These are phyloP conservation scores for Plasmopara viticola DNA, from an alignment of 352 stramenopile species.

Conservation along the genomic window DNA sequence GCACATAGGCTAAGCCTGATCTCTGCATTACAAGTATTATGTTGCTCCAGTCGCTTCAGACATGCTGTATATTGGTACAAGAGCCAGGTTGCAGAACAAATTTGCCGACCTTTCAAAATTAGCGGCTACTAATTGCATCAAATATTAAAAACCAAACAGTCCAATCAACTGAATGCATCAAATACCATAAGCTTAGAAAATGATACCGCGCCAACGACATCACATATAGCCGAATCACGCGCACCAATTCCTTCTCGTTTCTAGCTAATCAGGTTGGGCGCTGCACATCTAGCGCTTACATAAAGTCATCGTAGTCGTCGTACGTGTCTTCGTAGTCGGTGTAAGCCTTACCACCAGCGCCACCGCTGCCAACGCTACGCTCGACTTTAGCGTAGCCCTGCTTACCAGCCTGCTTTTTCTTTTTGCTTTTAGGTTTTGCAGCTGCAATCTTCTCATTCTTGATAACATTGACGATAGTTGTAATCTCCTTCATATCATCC, in stretches of 20 bases:
- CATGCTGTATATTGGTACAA: too few species aligned
- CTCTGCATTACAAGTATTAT: too few species aligned
- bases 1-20: too few species aligned
- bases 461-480: slow-evolving; percentile 81
- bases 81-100: too few species aligned
- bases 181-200: not conserved
- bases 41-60: too few species aligned
- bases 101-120: too few species aligned
- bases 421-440: slow-evolving; percentile 80
- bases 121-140: too few species aligned
- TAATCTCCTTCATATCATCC: slow-evolving; percentile 85
- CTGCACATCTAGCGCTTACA: slow-evolving; percentile 41
- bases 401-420: slow-evolving; percentile 77
- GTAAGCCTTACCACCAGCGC: slow-evolving; percentile 29
- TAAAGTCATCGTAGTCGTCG: slow-evolving; percentile 85
- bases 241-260: slow-evolving; percentile 8
- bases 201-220: not conserved
- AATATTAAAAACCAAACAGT: too few species aligned
- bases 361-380: slow-evolving; percentile 37
- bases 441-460: slow-evolving; percentile 85
- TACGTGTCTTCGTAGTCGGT: slow-evolving; percentile 56
- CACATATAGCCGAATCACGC: slow-evolving; percentile 2
- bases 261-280: slow-evolving; percentile 7
- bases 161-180: not conserved
- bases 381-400: slow-evolving; percentile 81